phyloP scores from a whole-genome alignment of 352 stramenopile species.

The Globisporangium uncinulatum region DNA sequence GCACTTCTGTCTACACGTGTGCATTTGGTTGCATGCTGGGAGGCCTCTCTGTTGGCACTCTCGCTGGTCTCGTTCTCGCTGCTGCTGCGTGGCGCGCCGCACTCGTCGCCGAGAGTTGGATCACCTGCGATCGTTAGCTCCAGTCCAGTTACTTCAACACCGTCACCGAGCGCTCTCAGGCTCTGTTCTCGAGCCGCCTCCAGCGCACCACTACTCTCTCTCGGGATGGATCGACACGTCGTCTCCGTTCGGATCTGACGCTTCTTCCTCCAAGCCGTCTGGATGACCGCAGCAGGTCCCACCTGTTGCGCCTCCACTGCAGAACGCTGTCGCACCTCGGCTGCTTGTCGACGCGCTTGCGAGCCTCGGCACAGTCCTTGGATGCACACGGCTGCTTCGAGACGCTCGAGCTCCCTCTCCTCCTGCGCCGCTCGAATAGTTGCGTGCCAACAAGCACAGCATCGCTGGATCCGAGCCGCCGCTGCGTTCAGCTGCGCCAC shows the following conservation, averaged over 20 bases:
- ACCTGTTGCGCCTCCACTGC: not conserved
- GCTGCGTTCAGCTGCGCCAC: not conserved
- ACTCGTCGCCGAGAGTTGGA: no score
- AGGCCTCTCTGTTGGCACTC: no score
- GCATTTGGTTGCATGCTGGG: no score
- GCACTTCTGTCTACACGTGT: no score
- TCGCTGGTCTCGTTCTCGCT: no score
- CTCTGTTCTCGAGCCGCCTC: not conserved
- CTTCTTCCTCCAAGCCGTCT: slow-evolving; percentile 1
- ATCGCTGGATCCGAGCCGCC: not conserved
- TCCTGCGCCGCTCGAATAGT: not conserved
- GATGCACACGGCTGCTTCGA: slow-evolving; percentile 37
- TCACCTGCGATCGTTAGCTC: no score
- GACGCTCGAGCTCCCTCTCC: slow-evolving; percentile 2
- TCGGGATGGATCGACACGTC: not conserved
- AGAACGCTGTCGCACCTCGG: not conserved
- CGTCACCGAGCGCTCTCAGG: no score
- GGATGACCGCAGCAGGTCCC: not conserved
- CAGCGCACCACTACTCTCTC: not conserved
- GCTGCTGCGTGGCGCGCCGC: no score
- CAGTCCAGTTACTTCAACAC: no score
- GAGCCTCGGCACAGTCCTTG: slow-evolving; percentile 33
- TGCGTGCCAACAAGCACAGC: not conserved
- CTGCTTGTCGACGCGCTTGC: not conserved
- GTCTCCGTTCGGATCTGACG: not conserved